phyloP scores from a whole-genome alignment of 805 yeast species.

The Peterozyma toletana region DNA sequence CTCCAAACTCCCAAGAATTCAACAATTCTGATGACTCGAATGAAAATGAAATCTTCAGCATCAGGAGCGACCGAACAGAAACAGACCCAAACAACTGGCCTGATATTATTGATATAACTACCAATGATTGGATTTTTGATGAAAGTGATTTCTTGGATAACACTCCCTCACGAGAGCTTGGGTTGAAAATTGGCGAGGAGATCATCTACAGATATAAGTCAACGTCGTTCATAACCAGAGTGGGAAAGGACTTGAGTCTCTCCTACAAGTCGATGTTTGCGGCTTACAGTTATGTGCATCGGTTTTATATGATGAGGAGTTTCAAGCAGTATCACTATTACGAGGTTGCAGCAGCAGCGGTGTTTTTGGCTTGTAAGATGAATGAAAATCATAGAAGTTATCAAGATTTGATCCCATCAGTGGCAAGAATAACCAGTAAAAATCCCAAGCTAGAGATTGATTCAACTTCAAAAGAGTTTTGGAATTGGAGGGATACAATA shows the following conservation, averaged over 20 bases:
- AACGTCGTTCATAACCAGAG: conserved; percentile 34
- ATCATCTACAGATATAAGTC: conserved; percentile 38
- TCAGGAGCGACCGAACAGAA: too few relatives aligned
- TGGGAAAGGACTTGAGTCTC: conserved; percentile 34
- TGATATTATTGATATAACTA: conserved; percentile 19
- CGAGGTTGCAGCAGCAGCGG: conserved; percentile 41
- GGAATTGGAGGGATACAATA: conserved; percentile 44
- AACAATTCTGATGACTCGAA: too few relatives aligned
- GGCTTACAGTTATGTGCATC: conserved; percentile 39
- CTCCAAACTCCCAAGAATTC: too few relatives aligned
- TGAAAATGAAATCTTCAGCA: too few relatives aligned
- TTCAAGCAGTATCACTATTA: conserved; percentile 35
- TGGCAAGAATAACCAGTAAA: conserved; percentile 40
- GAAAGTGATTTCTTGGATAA: conserved; percentile 14
- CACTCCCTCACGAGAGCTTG: conserved; percentile 28
- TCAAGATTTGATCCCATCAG: conserved; percentile 39
- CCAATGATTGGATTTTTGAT: conserved; percentile 19
- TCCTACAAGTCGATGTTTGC: conserved; percentile 41
- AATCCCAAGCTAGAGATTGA: conserved; percentile 28
- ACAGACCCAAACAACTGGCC: conserved; percentile 12
- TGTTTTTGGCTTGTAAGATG: conserved; percentile 46
- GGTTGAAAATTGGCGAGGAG: conserved; percentile 30
- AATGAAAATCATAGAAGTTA: conserved; percentile 44
- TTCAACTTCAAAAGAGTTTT: conserved; percentile 38
- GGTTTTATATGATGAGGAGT: conserved; percentile 43